Evolutionary conservation across 1,284 basidiomycete genomes (phyloP).

Genomic region (Athelia psychrophila): DNA sequence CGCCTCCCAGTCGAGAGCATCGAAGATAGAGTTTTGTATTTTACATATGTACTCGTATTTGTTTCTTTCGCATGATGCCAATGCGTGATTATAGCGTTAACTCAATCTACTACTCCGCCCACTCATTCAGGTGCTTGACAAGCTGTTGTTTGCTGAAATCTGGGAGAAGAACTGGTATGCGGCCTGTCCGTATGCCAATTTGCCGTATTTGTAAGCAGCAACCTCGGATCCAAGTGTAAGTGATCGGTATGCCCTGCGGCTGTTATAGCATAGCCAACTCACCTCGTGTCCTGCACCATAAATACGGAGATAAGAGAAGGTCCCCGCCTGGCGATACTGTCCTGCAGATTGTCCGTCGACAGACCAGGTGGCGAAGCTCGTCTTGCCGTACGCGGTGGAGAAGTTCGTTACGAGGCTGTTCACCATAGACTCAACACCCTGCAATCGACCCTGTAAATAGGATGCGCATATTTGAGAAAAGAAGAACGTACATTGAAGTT

Average conservation of each 20-base stretch:
- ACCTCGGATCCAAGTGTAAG: no score
- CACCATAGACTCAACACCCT: constrained; percentile 22
- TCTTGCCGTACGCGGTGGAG: constrained; percentile 31
- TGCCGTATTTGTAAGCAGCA: constrained; percentile 37
- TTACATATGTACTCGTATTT: no score
- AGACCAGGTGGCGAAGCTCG: constrained; percentile 45
- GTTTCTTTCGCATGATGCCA: background rate
- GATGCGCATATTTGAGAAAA: no score
- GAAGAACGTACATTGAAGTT: constrained; percentile 60
- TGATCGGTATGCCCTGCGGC: background rate
- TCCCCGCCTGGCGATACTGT: constrained; percentile 58
- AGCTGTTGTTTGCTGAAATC: constrained; percentile 18
- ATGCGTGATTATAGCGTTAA: background rate
- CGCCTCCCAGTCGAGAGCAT: no score
- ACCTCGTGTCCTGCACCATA: constrained; percentile 43
- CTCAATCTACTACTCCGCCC: background rate
- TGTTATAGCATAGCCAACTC: constrained; percentile 2
- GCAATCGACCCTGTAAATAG: no score
- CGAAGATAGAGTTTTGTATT: no score
- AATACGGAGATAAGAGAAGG: constrained; percentile 57
- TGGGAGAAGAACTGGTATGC: constrained; percentile 28
- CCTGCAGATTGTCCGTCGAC: constrained; percentile 49
- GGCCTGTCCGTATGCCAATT: constrained; percentile 22
- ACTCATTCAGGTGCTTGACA: constrained; percentile 2
- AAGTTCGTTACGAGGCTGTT: constrained; percentile 40